A percentile compares a stretch with the other conserved stretches of the same genome.
Evolutionary conservation across 805 yeast genomes (phyloP).

Genomic region (Priceomyces medius): DNA sequence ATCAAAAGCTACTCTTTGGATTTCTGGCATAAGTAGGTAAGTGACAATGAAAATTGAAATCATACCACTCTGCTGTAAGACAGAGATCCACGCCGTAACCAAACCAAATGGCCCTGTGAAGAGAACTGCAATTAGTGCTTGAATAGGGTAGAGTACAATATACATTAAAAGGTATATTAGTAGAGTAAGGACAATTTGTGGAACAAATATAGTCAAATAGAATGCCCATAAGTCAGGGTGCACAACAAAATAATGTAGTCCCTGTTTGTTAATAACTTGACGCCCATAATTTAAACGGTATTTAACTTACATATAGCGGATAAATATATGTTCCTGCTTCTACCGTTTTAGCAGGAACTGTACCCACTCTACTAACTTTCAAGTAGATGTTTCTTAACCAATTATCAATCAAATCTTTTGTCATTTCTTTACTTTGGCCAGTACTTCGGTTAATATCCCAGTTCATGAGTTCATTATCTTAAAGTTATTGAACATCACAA

Average conservation of each 20-base stretch:
- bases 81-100: slow-evolving; percentile 43
- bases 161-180: slow-evolving; percentile 36
- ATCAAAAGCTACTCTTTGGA: slow-evolving; percentile 49
- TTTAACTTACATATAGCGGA: slow-evolving; percentile 22
- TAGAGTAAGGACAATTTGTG: slow-evolving; percentile 42
- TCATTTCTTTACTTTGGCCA: background rate
- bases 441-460: too few species aligned
- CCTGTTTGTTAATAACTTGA: slow-evolving; percentile 20
- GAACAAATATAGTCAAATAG: slow-evolving; percentile 42
- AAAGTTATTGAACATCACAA: too few species aligned
- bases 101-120: slow-evolving; percentile 54
- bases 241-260: slow-evolving; percentile 38
- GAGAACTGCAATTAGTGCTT: slow-evolving; percentile 40
- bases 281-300: background rate
- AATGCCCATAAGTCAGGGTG: slow-evolving; percentile 49
- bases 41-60: slow-evolving; percentile 43
- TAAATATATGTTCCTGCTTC: slow-evolving; percentile 21
- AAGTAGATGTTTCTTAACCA: background rate
- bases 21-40: slow-evolving; percentile 45
- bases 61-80: slow-evolving; percentile 42
- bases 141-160: slow-evolving; percentile 43
- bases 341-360: slow-evolving; percentile 10
- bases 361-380: background rate
- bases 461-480: too few species aligned
- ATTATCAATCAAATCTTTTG: background rate